Percentiles rank a stretch among this genome's conserved stretches.
These are phyloP conservation scores for Lipomyces oligophaga DNA, from an alignment of 805 yeast genomes.

Conservation along the genomic window DNA sequence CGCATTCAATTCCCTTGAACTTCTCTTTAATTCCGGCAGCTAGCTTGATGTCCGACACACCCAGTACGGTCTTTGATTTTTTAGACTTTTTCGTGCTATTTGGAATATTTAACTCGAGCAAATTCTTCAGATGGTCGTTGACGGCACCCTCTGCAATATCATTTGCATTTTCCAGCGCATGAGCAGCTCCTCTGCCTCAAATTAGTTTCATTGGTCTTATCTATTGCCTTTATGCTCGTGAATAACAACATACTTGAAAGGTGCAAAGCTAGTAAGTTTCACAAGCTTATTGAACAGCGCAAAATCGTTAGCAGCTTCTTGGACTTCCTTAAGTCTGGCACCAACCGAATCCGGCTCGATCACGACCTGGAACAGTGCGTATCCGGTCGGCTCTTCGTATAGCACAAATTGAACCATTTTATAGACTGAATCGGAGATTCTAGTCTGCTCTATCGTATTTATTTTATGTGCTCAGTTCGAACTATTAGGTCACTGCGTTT, in stretches of 20 bases:
- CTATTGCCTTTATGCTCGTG: background rate
- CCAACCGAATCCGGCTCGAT: slow-evolving; percentile 94
- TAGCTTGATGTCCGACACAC: slow-evolving; percentile 89
- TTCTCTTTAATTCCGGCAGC: slow-evolving; percentile 95
- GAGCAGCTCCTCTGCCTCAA: slow-evolving; percentile 78
- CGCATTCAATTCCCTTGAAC: slow-evolving; percentile 85
- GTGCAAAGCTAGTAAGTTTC: slow-evolving; percentile 92
- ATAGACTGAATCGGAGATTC: no score
- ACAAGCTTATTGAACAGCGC: slow-evolving; percentile 86
- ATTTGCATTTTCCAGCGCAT: slow-evolving; percentile 96
- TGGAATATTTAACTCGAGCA: slow-evolving; percentile 88
- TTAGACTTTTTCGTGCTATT: slow-evolving; percentile 52
- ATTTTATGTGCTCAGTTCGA: no score
- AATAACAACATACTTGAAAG: slow-evolving; percentile 59
- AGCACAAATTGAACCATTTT: slow-evolving; percentile 64
- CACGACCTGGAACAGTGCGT: slow-evolving; percentile 90
- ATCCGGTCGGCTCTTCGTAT: slow-evolving; percentile 98
- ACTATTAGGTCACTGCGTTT: no score
- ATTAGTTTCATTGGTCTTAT: background rate
- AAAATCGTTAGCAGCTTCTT: slow-evolving; percentile 80
- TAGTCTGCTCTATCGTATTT: no score
- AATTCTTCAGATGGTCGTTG: slow-evolving; percentile 83
- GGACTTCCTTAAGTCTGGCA: slow-evolving; percentile 87
- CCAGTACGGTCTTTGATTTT: slow-evolving; percentile 59
- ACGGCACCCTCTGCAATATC: slow-evolving; percentile 95